Percentiles rank a stretch among this genome's conserved stretches.
Evolutionary conservation across 2,329 filamentous ascomycete species (phyloP).

Genomic region (Aureobasidium melanogenum): DNA sequence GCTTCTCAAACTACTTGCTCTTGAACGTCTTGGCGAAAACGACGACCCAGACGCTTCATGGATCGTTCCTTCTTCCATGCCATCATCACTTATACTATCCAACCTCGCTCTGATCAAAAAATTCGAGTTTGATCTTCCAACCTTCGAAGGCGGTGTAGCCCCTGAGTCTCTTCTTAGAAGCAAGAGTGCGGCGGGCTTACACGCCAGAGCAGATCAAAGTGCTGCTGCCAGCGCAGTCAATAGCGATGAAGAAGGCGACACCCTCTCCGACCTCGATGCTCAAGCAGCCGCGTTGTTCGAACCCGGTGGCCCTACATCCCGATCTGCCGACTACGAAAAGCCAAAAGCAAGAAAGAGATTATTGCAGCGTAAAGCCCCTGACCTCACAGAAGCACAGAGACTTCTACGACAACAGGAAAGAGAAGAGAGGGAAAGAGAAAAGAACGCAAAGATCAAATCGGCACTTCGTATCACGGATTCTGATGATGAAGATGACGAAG

Average conservation of each 20-base stretch:
- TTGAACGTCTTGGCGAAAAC: slow-evolving; percentile 55
- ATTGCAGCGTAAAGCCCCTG: slow-evolving; percentile 33
- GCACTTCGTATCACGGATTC: slow-evolving; percentile 70
- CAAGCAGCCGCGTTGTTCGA: slow-evolving; percentile 51
- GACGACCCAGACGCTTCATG: slow-evolving; percentile 70
- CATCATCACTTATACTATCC: slow-evolving; percentile 58
- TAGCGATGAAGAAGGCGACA: slow-evolving; percentile 12
- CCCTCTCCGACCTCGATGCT: slow-evolving; percentile 29
- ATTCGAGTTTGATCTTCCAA: slow-evolving; percentile 68
- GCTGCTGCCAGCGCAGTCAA: slow-evolving; percentile 7
- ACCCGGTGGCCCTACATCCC: slow-evolving; percentile 53
- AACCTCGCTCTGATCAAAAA: slow-evolving; percentile 64
- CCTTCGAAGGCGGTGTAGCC: slow-evolving; percentile 63
- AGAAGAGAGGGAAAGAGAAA: slow-evolving; percentile 63
- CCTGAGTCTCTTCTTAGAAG: slow-evolving; percentile 74
- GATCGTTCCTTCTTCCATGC: slow-evolving; percentile 61
- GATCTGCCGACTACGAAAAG: slow-evolving; percentile 30
- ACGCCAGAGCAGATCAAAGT: slow-evolving; percentile 4
- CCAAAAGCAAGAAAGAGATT: slow-evolving; percentile 55
- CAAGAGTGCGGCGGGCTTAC: slow-evolving; percentile 43
- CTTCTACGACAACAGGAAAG: slow-evolving; percentile 53
- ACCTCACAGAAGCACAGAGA: slow-evolving; percentile 53
- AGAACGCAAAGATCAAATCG: slow-evolving; percentile 73
- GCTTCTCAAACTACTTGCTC: slow-evolving; percentile 66
- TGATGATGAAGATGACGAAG: slow-evolving; percentile 82